A percentile compares a stretch with the other conserved stretches of the same genome.
phyloP scores from a whole-genome alignment of 2,329 filamentous ascomycete species.

The Triangularia setosa region DNA sequence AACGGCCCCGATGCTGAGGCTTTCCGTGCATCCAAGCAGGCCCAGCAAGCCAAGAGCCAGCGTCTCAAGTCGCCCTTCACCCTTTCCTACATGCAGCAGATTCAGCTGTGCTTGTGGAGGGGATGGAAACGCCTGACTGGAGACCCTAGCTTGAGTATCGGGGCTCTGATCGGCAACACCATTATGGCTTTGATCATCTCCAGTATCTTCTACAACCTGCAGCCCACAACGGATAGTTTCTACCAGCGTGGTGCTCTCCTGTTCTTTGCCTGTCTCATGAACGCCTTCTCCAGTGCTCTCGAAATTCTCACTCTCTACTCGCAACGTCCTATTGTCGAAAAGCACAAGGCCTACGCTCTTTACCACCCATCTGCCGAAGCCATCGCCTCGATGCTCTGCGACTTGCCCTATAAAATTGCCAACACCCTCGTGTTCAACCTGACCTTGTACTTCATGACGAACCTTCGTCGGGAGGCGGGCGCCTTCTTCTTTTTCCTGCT shows the following conservation, averaged over 20 bases:
- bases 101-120: constrained; percentile 74
- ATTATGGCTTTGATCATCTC: constrained; percentile 73
- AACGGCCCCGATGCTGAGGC: constrained; percentile 52
- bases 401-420: constrained; percentile 77
- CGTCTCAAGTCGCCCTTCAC: constrained; percentile 77
- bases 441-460: constrained; percentile 81
- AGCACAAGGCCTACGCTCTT: constrained; percentile 79
- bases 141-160: constrained; percentile 71
- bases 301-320: constrained; percentile 85
- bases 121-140: constrained; percentile 73
- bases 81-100: constrained; percentile 70
- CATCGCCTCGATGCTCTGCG: constrained; percentile 79
- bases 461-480: constrained; percentile 68
- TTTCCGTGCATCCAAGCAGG: constrained; percentile 52
- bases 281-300: constrained; percentile 75
- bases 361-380: constrained; percentile 89
- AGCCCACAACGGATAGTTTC: constrained; percentile 64
- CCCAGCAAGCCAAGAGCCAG: constrained; percentile 54
- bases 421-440: constrained; percentile 76
- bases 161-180: constrained; percentile 66
- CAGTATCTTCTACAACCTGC: constrained; percentile 76
- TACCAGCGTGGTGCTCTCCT: constrained; percentile 74
- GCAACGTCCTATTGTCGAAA: constrained; percentile 88
- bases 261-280: constrained; percentile 85
- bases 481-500: constrained; percentile 84